Evolutionary conservation across 192 early-diverging fungal genomes (phyloP).

Genomic region (Coemansia sp.): DNA sequence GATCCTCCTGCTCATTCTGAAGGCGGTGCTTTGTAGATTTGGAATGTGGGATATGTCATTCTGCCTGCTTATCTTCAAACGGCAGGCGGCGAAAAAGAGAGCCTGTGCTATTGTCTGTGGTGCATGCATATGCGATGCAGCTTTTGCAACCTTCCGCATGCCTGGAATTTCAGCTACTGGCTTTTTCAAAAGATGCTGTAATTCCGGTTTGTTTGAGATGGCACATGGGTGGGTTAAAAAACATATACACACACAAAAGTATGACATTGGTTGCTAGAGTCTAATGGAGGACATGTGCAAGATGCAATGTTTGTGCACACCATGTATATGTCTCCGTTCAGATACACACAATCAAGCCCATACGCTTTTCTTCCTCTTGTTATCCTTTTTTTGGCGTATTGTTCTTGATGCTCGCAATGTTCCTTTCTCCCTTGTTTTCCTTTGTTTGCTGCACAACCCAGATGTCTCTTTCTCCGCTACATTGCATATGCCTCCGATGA

Average conservation of each 20-base stretch:
- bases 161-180: not conserved
- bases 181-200: not conserved
- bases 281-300: too few species aligned
- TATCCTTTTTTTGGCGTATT: too few species aligned
- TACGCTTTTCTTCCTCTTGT: too few species aligned
- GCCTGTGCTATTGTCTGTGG: not conserved
- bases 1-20: not conserved
- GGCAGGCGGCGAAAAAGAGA: not conserved
- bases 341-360: too few species aligned
- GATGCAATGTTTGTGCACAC: too few species aligned
- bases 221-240: not conserved
- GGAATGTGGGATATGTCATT: not conserved
- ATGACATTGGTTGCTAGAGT: not conserved
- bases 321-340: too few species aligned
- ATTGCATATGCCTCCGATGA: too few species aligned
- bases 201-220: not conserved
- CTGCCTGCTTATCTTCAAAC: not conserved
- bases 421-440: not conserved
- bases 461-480: too few species aligned
- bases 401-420: not conserved
- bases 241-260: not conserved
- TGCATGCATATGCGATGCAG: constrained; percentile 10
- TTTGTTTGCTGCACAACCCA: not conserved
- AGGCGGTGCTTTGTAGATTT: not conserved
- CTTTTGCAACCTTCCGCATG: constrained; percentile 10